Base-by-base conservation (phyloP, 1,139 yeast genomes). In the Yamadazyma songkhlaensis region DNA sequence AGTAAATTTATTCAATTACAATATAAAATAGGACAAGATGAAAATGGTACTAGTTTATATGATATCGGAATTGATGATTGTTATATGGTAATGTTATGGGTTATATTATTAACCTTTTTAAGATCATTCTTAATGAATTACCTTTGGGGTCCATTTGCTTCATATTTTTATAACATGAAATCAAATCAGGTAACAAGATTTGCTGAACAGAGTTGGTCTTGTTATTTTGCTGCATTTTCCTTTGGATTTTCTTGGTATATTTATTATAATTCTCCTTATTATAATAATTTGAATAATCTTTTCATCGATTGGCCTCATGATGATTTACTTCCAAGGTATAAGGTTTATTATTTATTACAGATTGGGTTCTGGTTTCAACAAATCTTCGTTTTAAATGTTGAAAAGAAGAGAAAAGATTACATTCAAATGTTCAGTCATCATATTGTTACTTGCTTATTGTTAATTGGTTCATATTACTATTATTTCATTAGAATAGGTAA, bases 391-490 rank as follows among this genome's bases (percentile, higher is more conserved):
- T 66, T 89, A 43, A 79, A 87, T 59, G 63, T 88, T 38, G 97
- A 89, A 61, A 80, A 78, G 44, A 77, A 72, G 46, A 77, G 97
- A 49, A 87, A 87, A 57, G 97, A 89, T 58, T 82, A 86, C 57
- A 61, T 64, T 50, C 96, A 88, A 59, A 89, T 89, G 97, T 79
- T 88, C 54, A 67, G 83, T 35, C 97, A 89, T 57, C 97, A 89
- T 60, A 79, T 89, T 38, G 81, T 89, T 39, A 89, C 97, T 1
- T 74, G 82, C 50, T 51, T 70, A 23, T 70, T 89, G 42, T 73
- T 85, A 31, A 60, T 74, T 14, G 94, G 94, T 1, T 83, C 94
- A 2, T 89, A 88, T 58, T 71, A 72, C 52, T 81, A 77, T 54
- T 81, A 84, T 60, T 84, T 79, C 58, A 79, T 82, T 28, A 73